phyloP scores from a whole-genome alignment of 225 moss, liverwort and hornwort genomes.

The Climacium dendroides region DNA sequence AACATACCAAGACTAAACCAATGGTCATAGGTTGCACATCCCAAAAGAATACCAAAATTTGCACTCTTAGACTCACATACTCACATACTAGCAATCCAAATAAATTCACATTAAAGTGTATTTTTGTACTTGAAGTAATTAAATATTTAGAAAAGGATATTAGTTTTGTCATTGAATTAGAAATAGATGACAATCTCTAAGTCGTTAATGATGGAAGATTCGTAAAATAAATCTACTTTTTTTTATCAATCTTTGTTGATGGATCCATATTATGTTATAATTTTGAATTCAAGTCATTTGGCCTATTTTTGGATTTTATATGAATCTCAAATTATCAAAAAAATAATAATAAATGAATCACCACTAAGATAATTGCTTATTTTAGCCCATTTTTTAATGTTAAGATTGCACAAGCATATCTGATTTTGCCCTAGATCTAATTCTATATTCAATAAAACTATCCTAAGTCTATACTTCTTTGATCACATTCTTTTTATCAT shows the following conservation, averaged over 20 bases:
- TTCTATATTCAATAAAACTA: too few relatives aligned
- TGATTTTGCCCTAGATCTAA: too few relatives aligned
- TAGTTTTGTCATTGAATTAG: too few relatives aligned
- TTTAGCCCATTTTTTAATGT: background rate
- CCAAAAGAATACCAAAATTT: background rate
- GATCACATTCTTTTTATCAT: too few relatives aligned
- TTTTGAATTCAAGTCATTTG: background rate
- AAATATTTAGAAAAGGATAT: too few relatives aligned
- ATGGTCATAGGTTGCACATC: fast-evolving
- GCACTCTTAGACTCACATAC: too few relatives aligned
- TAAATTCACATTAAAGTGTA: background rate
- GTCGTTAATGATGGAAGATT: background rate
- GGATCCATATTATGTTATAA: background rate
- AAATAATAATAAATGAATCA: background rate
- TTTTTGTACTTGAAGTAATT: too few relatives aligned
- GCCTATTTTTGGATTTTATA: background rate
- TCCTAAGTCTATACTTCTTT: too few relatives aligned
- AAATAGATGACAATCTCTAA: background rate
- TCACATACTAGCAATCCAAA: background rate
- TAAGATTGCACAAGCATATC: too few relatives aligned
- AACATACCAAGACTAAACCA: background rate
- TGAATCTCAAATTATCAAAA: background rate
- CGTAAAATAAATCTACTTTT: background rate
- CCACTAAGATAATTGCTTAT: background rate
- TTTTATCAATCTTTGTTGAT: background rate